phyloP scores from a whole-genome alignment of 495 filamentous ascomycete genomes.

The Amphirosellinia nigrospora region DNA sequence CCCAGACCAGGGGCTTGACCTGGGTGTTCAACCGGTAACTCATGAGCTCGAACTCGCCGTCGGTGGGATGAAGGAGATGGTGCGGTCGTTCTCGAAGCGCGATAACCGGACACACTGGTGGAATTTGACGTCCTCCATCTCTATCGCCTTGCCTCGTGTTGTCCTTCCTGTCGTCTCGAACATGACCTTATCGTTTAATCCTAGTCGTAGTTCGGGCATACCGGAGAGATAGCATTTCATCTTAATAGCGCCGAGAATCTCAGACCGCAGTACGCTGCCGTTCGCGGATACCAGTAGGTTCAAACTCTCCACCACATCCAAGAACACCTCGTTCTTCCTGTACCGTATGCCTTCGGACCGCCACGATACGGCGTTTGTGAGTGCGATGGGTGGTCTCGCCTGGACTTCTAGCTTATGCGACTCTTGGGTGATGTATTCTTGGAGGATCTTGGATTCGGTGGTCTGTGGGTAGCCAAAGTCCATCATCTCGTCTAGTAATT shows the following conservation, averaged over 20 bases:
- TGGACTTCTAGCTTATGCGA: constrained; percentile 98
- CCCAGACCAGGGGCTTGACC: constrained; percentile 98
- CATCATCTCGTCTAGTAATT: constrained; percentile 99
- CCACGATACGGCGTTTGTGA: constrained; percentile 98
- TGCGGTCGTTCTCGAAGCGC: constrained; percentile 97
- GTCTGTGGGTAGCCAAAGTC: constrained; percentile 99
- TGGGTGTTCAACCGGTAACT: constrained; percentile 98
- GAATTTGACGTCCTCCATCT: constrained; percentile 99
- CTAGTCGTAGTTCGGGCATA: constrained; percentile 95
- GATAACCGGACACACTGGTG: constrained; percentile 97
- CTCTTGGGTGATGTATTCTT: constrained; percentile 99
- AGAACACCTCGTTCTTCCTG: constrained; percentile 99
- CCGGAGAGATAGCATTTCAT: constrained; percentile 99
- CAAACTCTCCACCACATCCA: constrained; percentile 95
- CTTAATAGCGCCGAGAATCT: constrained; percentile 97
- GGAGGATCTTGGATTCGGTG: constrained; percentile 97
- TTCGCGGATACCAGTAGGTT: constrained; percentile 95
- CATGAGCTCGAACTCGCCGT: constrained; percentile 99
- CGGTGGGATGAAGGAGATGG: constrained; percentile 98
- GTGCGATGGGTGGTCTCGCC: constrained; percentile 98
- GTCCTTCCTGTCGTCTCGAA: constrained; percentile 97
- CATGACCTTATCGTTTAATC: constrained; percentile 99
- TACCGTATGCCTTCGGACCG: constrained; percentile 97
- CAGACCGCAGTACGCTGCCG: constrained; percentile 94
- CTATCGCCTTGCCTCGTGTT: constrained; percentile 94